Evolutionary conservation across 768 basidiomycete genomes (phyloP), one percentile per base, ranked within the genome.

Genomic region (Suillus subluteus): DNA sequence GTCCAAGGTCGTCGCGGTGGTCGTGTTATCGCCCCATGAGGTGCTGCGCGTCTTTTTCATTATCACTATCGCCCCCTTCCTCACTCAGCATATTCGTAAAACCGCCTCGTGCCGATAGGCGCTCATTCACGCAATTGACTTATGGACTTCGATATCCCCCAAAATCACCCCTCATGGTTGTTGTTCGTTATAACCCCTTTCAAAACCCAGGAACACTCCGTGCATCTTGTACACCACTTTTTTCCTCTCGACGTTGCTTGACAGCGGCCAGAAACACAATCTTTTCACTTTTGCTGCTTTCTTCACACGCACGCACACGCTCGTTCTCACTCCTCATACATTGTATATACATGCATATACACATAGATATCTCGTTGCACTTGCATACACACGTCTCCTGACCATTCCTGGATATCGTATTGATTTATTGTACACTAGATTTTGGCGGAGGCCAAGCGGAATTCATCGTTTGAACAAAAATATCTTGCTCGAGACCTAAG

Each of bases 341-440:
- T 63, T 78, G 76, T 75, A 78, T 76, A 78, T 77, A 75, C 75
- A 72, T 73, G 76, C 72, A 78, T 77, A 78, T 75, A 71, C 75
- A 76, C 78, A 76, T 77, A 78, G 73, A 78, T 75, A 44, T 65
- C 64, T 40, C 46, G 54, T 65, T 21, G 55, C 63, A 48, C 59
- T 66, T 26, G 74, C 66, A 63, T 76, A 75, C 76, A 76, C 76
- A 78, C 65, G 65, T 41, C 65, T 62, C 68, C 16, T n/a, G 35
- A 55, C 58, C 62, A 56, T 26, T 23, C 63, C 67, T 76, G 73
- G 68, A 23, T 74, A 69, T 75, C 67, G 76, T 76, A 78, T 76
- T 75, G 75, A 75, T 69, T 78, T 75, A 78, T 76, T 76, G 75
- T 76, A 76, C 75, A 71, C 73, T 76, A 76, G 72, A 76, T 46